phyloP scores from a whole-genome alignment of 2,329 filamentous ascomycete genomes.

The Beauveria varroae region DNA sequence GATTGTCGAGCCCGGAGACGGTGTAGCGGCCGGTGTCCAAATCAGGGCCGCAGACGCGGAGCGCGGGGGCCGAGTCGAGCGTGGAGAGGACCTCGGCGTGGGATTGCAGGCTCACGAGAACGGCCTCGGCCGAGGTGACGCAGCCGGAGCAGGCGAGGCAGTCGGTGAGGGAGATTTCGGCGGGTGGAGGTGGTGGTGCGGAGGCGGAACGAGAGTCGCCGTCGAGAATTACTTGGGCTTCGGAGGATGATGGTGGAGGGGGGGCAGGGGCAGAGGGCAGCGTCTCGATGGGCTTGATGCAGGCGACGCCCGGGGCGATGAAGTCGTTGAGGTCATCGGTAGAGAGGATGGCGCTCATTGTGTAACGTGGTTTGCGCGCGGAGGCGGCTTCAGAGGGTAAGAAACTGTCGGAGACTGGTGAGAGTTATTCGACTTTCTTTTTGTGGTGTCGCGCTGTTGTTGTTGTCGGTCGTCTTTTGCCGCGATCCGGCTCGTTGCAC shows the following conservation, averaged over 20 bases:
- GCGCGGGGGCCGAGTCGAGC: constrained; percentile 58
- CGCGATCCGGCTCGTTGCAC: background rate
- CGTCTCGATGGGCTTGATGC: constrained; percentile 95
- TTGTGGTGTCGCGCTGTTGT: too few species aligned
- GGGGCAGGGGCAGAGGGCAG: constrained; percentile 51
- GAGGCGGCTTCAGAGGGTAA: background rate
- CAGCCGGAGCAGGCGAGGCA: constrained; percentile 96
- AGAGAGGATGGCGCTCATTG: constrained; percentile 89
- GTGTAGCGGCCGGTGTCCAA: constrained; percentile 23
- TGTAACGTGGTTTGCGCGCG: background rate
- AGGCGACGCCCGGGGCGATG: constrained; percentile 93
- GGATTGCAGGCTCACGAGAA: constrained; percentile 91
- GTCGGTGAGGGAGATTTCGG: constrained; percentile 92
- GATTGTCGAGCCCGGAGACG: constrained; percentile 47
- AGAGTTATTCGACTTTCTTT: too few species aligned
- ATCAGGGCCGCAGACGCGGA: constrained; percentile 29
- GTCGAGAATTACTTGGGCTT: constrained; percentile 89
- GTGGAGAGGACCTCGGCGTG: constrained; percentile 83
- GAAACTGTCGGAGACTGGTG: too few species aligned
- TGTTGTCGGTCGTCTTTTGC: background rate
- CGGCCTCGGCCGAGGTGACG: constrained; percentile 93
- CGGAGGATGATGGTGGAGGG: constrained; percentile 27
- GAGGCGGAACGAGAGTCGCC: constrained; percentile 57
- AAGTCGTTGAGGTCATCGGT: constrained; percentile 98
- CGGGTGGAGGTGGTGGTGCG: constrained; percentile 50